Evolutionary conservation across 306 rosid genomes (phyloP).

Genomic region (Begonia loranthoides): DNA sequence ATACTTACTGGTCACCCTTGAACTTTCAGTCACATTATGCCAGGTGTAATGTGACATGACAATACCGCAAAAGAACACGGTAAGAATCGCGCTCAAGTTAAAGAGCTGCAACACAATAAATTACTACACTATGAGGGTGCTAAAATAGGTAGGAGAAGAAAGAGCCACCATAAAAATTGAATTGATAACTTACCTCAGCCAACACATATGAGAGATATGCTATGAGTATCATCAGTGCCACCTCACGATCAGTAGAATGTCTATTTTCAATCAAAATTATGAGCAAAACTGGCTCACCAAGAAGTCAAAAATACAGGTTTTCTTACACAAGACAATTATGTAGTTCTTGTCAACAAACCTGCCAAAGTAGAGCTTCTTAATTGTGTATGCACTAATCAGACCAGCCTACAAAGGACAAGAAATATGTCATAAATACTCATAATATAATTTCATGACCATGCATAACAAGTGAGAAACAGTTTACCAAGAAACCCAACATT

Average conservation of each 20-base stretch:
- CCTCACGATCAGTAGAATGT: slow-evolving; percentile 92
- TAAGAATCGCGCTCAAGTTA: slow-evolving; percentile 80
- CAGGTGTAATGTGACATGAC: slow-evolving; percentile 99
- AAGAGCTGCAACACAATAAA: slow-evolving; percentile 54
- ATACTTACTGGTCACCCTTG: slow-evolving; percentile 95
- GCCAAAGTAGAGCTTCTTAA: slow-evolving; percentile 72
- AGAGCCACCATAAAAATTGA: slow-evolving; percentile 1
- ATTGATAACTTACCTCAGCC: slow-evolving; percentile 51
- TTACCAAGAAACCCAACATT: slow-evolving; percentile 53
- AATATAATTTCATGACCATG: not conserved
- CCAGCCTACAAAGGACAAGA: slow-evolving; percentile 49
- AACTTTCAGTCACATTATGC: slow-evolving; percentile 94
- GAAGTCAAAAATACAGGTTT: too few relatives aligned
- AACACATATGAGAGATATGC: slow-evolving; percentile 91
- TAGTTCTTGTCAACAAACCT: slow-evolving; percentile 28
- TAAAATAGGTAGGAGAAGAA: not conserved
- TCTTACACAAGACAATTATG: too few relatives aligned
- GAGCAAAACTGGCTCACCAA: slow-evolving; percentile 2
- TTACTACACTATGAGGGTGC: slow-evolving; percentile 4
- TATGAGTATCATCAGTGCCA: slow-evolving; percentile 97
- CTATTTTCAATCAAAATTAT: slow-evolving; percentile 6
- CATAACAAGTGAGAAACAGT: not conserved
- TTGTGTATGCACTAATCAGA: slow-evolving; percentile 63
- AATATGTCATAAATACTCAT: not conserved
- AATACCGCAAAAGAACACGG: slow-evolving; percentile 96